Evolutionary conservation across 768 basidiomycete species (phyloP).

Genomic region (Roridomyces roridus): DNA sequence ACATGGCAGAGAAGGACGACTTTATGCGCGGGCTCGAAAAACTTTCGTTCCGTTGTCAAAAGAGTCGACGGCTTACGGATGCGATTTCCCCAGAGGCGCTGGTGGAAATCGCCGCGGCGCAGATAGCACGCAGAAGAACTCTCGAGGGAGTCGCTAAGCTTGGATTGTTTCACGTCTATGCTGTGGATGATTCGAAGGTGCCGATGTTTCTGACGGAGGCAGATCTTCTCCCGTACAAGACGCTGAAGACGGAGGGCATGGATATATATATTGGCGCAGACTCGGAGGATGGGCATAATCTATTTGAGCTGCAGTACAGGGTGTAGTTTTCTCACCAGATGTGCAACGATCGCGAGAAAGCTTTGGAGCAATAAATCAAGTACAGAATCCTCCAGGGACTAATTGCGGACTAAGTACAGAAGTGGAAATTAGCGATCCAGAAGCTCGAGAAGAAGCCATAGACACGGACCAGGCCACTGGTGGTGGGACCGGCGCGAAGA

Average conservation of each 20-base stretch:
- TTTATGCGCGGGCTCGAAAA: background rate
- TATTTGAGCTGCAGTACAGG: too few relatives aligned
- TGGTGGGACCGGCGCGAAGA: too few relatives aligned
- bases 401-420: too few relatives aligned
- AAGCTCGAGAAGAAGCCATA: background rate
- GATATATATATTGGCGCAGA: background rate
- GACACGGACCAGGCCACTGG: too few relatives aligned
- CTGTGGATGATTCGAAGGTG: too few relatives aligned
- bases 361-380: too few relatives aligned
- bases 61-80: background rate
- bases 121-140: background rate
- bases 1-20: background rate
- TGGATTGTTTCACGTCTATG: constrained; percentile 10
- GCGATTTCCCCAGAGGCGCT: too few relatives aligned
- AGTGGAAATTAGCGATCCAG: background rate
- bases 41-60: constrained; percentile 1
- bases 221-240: background rate
- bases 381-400: too few relatives aligned
- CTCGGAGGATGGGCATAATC: too few relatives aligned
- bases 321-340: too few relatives aligned
- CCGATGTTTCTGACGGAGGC: background rate
- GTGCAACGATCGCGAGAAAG: too few relatives aligned
- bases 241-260: background rate
- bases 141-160: background rate
- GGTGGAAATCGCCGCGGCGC: background rate